These are phyloP conservation scores for Coelastrella sp. DNA, from an alignment of 139 green algal genomes.

Conservation along the genomic window DNA sequence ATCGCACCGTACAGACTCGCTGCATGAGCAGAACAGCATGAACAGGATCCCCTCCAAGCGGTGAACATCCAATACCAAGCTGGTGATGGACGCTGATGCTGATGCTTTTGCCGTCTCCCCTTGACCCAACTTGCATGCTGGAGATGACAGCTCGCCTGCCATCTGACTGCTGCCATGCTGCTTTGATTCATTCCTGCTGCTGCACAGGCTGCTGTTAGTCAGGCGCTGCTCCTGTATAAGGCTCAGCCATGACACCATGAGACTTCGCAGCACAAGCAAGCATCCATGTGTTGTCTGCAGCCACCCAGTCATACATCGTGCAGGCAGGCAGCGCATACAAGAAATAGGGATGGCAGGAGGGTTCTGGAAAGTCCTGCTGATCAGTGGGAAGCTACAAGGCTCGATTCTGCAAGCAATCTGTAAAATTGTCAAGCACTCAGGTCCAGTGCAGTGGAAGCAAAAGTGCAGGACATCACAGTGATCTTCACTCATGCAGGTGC, in stretches of 20 bases:
- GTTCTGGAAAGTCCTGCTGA: no score
- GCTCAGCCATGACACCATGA: constrained; percentile 62
- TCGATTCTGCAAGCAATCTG: no score
- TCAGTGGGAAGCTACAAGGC: no score
- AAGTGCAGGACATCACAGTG: no score
- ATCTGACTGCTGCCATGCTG: background rate
- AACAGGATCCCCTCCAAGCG: constrained; percentile 73
- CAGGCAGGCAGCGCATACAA: background rate
- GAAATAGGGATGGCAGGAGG: background rate
- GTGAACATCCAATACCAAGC: constrained; percentile 62
- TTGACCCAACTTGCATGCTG: no score
- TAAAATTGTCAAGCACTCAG: no score
- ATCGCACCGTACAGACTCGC: constrained; percentile 61
- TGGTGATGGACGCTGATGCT: background rate
- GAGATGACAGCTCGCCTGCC: background rate
- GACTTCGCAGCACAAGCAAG: constrained; percentile 52
- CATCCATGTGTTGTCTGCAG: constrained; percentile 55
- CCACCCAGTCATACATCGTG: background rate
- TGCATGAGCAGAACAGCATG: constrained; percentile 65
- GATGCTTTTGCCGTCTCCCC: background rate
- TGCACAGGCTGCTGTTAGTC: constrained; percentile 8
- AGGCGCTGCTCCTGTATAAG: constrained; percentile 58
- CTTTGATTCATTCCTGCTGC: background rate
- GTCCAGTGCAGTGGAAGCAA: no score
- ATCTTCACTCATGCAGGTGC: no score